phyloP scores from a whole-genome alignment of 2,329 filamentous ascomycete genomes.

The Epichloe aotearoae region DNA sequence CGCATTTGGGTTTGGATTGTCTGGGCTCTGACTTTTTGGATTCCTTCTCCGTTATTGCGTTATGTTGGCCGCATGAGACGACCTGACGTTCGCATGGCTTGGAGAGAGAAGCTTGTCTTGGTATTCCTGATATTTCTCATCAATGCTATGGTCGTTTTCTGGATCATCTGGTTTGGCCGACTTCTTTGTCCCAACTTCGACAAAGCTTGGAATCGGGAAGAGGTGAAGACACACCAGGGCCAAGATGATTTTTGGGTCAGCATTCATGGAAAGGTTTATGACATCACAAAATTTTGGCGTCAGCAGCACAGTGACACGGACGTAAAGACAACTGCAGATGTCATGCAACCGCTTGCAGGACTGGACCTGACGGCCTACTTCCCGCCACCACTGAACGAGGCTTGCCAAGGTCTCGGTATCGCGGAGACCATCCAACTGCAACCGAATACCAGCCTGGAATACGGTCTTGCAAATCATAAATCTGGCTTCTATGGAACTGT shows the following conservation, averaged over 20 bases:
- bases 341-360: conserved; percentile 71
- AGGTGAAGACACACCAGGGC: conserved; percentile 61
- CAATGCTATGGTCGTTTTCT: conserved; percentile 77
- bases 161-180: conserved; percentile 75
- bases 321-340: conserved; percentile 43
- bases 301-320: conserved; percentile 65
- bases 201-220: conserved; percentile 67
- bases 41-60: conserved; percentile 73
- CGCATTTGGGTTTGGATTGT: conserved; percentile 70
- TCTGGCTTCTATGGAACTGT: conserved; percentile 52
- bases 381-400: conserved; percentile 56
- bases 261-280: conserved; percentile 80
- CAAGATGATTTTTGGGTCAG: conserved; percentile 74
- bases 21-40: conserved; percentile 86
- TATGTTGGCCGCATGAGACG: conserved; percentile 89
- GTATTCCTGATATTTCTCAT: conserved; percentile 67
- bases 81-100: conserved; percentile 91
- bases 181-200: conserved; percentile 82
- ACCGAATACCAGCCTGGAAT: conserved; percentile 49
- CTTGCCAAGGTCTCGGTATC: conserved; percentile 61
- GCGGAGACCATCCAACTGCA: conserved; percentile 41
- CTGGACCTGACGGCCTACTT: conserved; percentile 77
- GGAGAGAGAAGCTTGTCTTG: conserved; percentile 87
- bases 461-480: conserved; percentile 48
- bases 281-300: conserved; percentile 80